Evolutionary conservation across 176 grass and related monocot species (phyloP), one percentile per base, ranked within the genome.

Genomic region (sorghum (Sorghum bicolor)): DNA sequence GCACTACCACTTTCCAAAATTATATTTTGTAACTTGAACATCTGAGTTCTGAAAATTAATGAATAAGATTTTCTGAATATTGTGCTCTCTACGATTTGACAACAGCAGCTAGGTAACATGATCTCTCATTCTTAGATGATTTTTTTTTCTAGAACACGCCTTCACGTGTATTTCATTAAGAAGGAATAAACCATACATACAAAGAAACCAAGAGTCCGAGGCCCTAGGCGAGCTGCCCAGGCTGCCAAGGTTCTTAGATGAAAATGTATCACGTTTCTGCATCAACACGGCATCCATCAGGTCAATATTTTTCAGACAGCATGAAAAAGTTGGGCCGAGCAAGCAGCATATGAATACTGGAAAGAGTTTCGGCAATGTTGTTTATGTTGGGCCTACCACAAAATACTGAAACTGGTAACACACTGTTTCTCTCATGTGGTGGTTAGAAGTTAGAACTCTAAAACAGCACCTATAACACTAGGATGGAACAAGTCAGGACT

Each of bases 401-500:
- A 15, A 72, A 72, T 10, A 34, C 19, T 77, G 11, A 61, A 60
- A 77, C 37, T 76, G 20, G 24, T 1, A 64, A 64, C 11, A 19
- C 14, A 20, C 25, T 41, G 24, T 43, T 8, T 52, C 36, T n/a
- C 52, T n/a, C 52, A 22, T 57, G 20, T 57, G 19, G 8, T 57
- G 52, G 52, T 57, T 57, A 55, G 19, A 55, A 22, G 50, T 55
- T 20, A 20, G 13, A 15, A 47, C 20, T n/a, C 52, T 57, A n/a
- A 57, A 20, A 78, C 28, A 77, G 53, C 25, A 68, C 53, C 29
- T 40, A 55, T 9, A 64, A 22, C 13, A 53, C 57, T 53, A 72
- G 55, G 43, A 83, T 83, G 67, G 55, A 64, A 58, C 44, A 79
- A 83, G 34, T 28, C 22, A 55, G 47, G 53, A 37, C 53, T 37